Evolutionary conservation across 768 basidiomycete species (phyloP), one percentile per base, ranked within the genome.

Genomic region (Chalciporus sphaerocephalus): DNA sequence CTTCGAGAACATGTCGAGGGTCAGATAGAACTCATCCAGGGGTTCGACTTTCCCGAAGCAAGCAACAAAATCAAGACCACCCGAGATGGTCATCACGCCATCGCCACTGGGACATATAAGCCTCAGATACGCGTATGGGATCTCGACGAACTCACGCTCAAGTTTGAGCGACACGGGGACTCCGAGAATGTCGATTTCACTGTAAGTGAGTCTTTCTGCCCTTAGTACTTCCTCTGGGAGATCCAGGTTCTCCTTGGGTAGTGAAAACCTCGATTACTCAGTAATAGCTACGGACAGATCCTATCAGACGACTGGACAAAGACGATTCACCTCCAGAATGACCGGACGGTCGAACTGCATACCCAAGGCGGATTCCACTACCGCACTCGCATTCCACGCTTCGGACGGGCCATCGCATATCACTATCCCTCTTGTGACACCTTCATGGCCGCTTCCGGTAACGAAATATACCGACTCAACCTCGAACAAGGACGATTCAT

Each of bases 261-360:
- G 15, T n/a, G 13, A 32, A 32, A 5, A 32, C 15, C 30, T 15
- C 30, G 30, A 4, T 32, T 25, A 33, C 47, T 52, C 42, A 50
- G 33, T 11, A 32, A n/a, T 4, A 30, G 30, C 21, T 12, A 36
- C 30, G 49, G n/a, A 6, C 66, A 96, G 93, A 85, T 92, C 56
- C 75, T 98, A 7, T 97, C 94, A 1, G 89, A 94, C 59, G 95
- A 98, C 73, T 98, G 95, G 95, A 98, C 95, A 6, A 98, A 98
- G 64, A 85, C 90, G n/a, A 76, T 97, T 51, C 93, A 96, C 64
- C 78, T 99, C 2, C 96, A 98, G 75, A 85, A 86, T 40, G 93
- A 97, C 71, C 84, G 96, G n/a, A 89, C 90, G 5, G 66, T 99
- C 44, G 91, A 93, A 58, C 73, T 99, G 5, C 96, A 99, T 62